Base-by-base conservation (phyloP, 2,329 filamentous ascomycete genomes). In the Exophiala mesophila region DNA sequence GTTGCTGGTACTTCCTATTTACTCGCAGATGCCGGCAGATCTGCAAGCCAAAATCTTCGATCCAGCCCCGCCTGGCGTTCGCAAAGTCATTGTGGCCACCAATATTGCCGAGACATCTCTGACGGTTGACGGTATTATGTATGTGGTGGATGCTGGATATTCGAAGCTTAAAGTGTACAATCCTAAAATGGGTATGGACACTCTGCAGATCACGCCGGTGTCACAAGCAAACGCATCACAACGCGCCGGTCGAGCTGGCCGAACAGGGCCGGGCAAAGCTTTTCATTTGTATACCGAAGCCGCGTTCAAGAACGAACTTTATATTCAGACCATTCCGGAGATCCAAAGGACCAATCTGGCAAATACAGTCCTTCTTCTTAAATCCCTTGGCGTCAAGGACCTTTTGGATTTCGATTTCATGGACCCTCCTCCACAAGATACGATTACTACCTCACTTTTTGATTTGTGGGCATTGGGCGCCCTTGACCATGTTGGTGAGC, bases 121-220 rank as follows among this genome's bases (percentile, higher is more conserved):
- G 68, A 98, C 92, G 0, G 92, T 98, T 4, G 92, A 98, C 60
- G 92, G 92, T 53, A 98, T 98, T 66, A 97, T 97, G 83, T 98
- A 95, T 58, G 92, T 98, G 16, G 92, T 98, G 3, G 92, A 98
- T 62, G 82, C 87, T 2, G 92, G 92, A 1, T 98, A 90, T 64
- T 94, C 88, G 2, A 98, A 98, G 63, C 78, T 97, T 60, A 98
- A 98, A 63, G 92, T 98, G 3, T 98, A 97, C 67, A 98, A 98
- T 58, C 89, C 92, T 4, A 85, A 89, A 39, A 97, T 98, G 88
- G 92, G 92, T 44, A 98, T 98, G 92, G 92, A 98, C 59, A 96
- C 90, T 0, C 77, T 98, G 10, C 92, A 97, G 59, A 94, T 98
- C 54, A 98, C 92, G 0, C 92, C 92, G 1, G 94, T 98, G 39